Evolutionary conservation across 345 rosid genomes (phyloP).

Genomic region (Angophora floribunda): DNA sequence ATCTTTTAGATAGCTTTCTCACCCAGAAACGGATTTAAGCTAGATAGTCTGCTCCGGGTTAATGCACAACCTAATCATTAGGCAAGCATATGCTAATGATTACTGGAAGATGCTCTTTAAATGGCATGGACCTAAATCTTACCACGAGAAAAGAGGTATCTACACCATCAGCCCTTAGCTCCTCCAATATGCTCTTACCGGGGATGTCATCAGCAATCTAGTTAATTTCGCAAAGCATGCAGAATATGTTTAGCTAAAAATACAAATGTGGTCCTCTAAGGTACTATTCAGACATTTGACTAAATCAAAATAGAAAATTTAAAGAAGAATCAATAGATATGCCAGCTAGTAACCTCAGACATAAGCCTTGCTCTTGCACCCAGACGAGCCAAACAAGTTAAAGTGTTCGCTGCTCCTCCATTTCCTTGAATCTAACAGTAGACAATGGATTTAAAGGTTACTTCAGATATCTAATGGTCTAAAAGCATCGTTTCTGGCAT

Average conservation of each 20-base stretch:
- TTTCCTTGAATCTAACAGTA: constrained; percentile 24
- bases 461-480: background rate
- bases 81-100: background rate
- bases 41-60: background rate
- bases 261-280: background rate
- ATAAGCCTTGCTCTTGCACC: constrained; percentile 28
- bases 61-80: background rate
- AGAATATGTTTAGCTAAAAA: background rate
- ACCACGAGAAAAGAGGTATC: constrained; percentile 34
- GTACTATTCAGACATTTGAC: background rate
- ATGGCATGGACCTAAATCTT: background rate
- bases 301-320: background rate
- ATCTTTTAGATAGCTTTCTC: background rate
- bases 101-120: background rate
- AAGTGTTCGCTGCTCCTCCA: constrained; percentile 32
- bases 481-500: background rate
- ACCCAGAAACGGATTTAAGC: background rate
- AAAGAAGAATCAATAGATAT: background rate
- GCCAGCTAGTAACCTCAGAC: constrained; percentile 15
- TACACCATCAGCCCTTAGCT: constrained; percentile 11
- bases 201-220: constrained; percentile 27
- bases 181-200: constrained; percentile 13
- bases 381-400: constrained; percentile 32
- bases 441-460: background rate
- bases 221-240: background rate